Evolutionary conservation across 192 early-diverging fungal species (phyloP), one percentile per base, ranked within the genome.

Genomic region (Umbelopsis sp.): DNA sequence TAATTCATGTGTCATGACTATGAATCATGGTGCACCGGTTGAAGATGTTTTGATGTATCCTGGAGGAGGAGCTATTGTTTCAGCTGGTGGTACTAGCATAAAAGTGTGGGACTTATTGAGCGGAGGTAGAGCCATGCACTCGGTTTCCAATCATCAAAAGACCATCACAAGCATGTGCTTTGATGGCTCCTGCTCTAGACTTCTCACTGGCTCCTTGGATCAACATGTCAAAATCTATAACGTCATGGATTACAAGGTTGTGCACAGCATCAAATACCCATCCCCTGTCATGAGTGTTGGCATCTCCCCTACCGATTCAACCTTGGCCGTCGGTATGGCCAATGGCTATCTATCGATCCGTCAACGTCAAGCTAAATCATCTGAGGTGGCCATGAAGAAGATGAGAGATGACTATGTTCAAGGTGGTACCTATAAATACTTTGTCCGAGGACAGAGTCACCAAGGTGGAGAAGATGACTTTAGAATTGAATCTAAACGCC

Each of bases 181-280:
- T 69, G 92, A 99, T 84, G 88, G 85, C 50, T 81, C 81, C 12
- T 85, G 85, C 58, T 83, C 90, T 6, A 84, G 93, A 20, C 81
- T 99, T 52, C 79, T 99, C 25, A 91, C 94, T 1, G 97, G 95
- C 1, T 94, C 94, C 18, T 84, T 98, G 64, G 97, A 99, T 82
- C 95, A 95, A 67, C 95, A 97, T 64, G 92, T 99, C 77, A 98
- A 99, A 86, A 79, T 98, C 41, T 97, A 96, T 75, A 88, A 94
- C 72, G 83, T 97, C 64, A 84, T 88, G 73, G 88, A 90, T 72
- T 98, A 91, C 83, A 90, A 92, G 79, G 91, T 98, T 67, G 87
- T 91, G 20, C 91, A 95, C 81, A 93, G 84, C 71, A 77, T 93
- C 61, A 95, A 91, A 77, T 97, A 98, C 76, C 91, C 94, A 20